Conservation (phyloP, 2,329 filamentous ascomycete genomes). For the Microdochium nivale region DNA sequence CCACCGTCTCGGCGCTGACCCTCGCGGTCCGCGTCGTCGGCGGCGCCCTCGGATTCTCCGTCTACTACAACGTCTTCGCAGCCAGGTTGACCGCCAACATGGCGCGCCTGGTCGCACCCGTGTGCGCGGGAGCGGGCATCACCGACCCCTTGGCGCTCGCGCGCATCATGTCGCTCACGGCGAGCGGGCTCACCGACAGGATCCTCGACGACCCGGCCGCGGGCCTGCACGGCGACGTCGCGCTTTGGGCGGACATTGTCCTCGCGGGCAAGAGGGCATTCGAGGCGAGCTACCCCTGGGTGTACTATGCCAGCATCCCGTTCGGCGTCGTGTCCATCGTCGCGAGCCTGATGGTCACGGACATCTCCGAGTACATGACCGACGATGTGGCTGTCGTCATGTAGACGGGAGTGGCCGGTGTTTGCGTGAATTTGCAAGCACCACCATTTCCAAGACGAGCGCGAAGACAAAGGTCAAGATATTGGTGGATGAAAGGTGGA, state of each 20-base stretch:
- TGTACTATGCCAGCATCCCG: slow-evolving; percentile 54
- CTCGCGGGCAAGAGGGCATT: slow-evolving; percentile 46
- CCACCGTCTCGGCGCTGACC: slow-evolving; percentile 59
- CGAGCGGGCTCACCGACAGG: slow-evolving; percentile 37
- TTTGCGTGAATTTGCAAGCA: too few species aligned
- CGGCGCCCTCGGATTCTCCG: slow-evolving; percentile 55
- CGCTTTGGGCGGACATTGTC: slow-evolving; percentile 42
- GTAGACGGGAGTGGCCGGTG: not conserved
- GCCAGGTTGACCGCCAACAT: slow-evolving; percentile 39
- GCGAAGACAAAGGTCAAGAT: too few species aligned
- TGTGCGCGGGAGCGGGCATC: slow-evolving; percentile 32
- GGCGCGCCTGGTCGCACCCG: slow-evolving; percentile 33
- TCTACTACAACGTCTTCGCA: slow-evolving; percentile 46
- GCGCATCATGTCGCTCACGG: slow-evolving; percentile 43
- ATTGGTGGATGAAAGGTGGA: too few species aligned
- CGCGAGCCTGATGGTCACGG: slow-evolving; percentile 48
- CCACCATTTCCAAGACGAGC: too few species aligned
- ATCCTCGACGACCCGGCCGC: slow-evolving; percentile 32
- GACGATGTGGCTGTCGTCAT: slow-evolving; percentile 47
- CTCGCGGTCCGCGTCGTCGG: slow-evolving; percentile 63
- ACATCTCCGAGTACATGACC: slow-evolving; percentile 50
- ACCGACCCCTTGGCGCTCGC: slow-evolving; percentile 34
- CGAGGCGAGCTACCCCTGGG: slow-evolving; percentile 48
- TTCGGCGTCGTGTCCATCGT: slow-evolving; percentile 49
- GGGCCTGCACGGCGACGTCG: slow-evolving; percentile 41